Evolutionary conservation across 2,329 filamentous ascomycete species (phyloP).

Genomic region (Pezicula rhizophila): DNA sequence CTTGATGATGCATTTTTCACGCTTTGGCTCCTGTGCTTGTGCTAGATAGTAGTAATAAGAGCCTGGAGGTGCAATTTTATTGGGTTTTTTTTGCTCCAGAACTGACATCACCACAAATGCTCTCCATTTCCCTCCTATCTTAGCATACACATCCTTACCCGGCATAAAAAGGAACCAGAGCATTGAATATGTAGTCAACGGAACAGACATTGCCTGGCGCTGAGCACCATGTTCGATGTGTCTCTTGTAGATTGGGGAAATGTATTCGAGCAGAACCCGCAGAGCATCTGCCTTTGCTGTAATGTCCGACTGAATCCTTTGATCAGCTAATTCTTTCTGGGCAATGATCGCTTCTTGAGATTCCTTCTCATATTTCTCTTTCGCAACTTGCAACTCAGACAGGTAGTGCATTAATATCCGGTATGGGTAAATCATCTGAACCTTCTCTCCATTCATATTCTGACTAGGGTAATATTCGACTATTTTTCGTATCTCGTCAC

Average conservation of each 20-base stretch:
- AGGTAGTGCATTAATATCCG: conserved; percentile 28
- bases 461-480: conserved; percentile 8
- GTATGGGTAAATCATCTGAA: conserved; percentile 25
- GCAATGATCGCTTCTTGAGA: background rate
- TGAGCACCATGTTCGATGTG: background rate
- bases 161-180: conserved; percentile 8
- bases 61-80: background rate
- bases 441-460: conserved; percentile 4
- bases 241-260: background rate
- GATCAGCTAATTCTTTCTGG: background rate
- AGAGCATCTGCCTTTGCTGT: background rate
- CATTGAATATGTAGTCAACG: conserved; percentile 1
- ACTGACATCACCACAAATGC: conserved; percentile 3
- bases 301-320: background rate
- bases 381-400: background rate
- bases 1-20: conserved; percentile 4
- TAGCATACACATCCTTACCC: conserved; percentile 5
- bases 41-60: too few species aligned
- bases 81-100: background rate
- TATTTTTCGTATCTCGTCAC: background rate
- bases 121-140: conserved; percentile 2
- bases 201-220: background rate
- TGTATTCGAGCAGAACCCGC: background rate
- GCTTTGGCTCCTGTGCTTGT: background rate
- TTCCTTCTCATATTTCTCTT: background rate